Evolutionary conservation across 2,329 filamentous ascomycete species (phyloP).

Genomic region (Ophiostoma pallidulum): DNA sequence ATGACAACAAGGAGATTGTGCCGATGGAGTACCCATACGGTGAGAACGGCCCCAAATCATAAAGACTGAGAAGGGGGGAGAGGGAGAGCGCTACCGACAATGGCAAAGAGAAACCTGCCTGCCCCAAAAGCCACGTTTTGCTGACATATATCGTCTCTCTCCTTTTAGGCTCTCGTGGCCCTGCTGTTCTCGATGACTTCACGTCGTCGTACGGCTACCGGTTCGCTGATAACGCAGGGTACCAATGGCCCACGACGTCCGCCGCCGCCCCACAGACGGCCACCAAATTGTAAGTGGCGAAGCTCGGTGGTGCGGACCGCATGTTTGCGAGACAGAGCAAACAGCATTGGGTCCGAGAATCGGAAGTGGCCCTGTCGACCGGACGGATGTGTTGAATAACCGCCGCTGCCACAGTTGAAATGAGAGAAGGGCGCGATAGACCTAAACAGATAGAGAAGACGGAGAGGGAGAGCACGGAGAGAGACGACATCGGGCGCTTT

Average conservation of each 20-base stretch:
- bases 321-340: background rate
- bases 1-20: constrained; percentile 98
- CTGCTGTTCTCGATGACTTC: constrained; percentile 94
- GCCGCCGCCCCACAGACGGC: constrained; percentile 45
- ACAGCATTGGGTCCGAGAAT: background rate
- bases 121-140: too few relatives aligned
- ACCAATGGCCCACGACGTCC: constrained; percentile 84
- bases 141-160: too few relatives aligned
- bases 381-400: constrained; percentile 7
- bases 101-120: too few relatives aligned
- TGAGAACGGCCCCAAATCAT: too few relatives aligned
- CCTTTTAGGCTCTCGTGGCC: constrained; percentile 76
- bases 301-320: background rate
- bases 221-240: constrained; percentile 92
- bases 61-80: too few relatives aligned
- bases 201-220: constrained; percentile 98
- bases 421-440: background rate
- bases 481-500: too few relatives aligned
- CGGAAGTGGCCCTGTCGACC: background rate
- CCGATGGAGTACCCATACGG: constrained; percentile 99
- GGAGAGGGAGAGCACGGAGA: background rate
- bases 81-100: too few relatives aligned
- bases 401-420: constrained; percentile 11
- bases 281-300: constrained; percentile 67
- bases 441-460: background rate